These are phyloP conservation scores for Coemansia sp. DNA, from an alignment of 192 early-diverging fungal genomes.

Conservation along the genomic window DNA sequence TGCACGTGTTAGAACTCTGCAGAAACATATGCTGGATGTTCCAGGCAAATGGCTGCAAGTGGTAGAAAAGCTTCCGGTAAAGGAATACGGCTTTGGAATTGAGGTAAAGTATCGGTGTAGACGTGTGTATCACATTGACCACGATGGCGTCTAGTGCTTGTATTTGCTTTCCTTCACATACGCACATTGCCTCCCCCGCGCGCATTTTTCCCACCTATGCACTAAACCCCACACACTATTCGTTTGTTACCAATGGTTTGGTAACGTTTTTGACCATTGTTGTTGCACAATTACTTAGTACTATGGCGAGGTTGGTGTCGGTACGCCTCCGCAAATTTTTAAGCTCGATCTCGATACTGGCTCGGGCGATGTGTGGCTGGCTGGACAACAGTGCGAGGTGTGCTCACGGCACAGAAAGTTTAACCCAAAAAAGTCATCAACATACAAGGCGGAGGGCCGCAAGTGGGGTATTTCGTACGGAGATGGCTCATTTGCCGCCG, in stretches of 20 bases:
- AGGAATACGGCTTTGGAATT: constrained; percentile 50
- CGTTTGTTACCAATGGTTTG: neutral
- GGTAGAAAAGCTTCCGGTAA: constrained; percentile 41
- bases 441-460: constrained; percentile 57
- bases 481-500: constrained; percentile 58
- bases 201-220: neutral
- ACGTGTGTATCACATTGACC: no score
- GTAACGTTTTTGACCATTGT: no score
- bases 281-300: no score
- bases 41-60: constrained; percentile 49
- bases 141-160: no score
- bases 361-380: constrained; percentile 68
- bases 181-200: neutral
- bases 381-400: constrained; percentile 47
- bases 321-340: constrained; percentile 65
- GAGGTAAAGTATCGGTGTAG: constrained; percentile 30
- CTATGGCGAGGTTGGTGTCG: constrained; percentile 63
- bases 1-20: constrained; percentile 24
- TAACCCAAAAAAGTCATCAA: constrained; percentile 53
- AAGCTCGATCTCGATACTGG: constrained; percentile 73
- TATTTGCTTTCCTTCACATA: neutral
- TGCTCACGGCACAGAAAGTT: constrained; percentile 53
- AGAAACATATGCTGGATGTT: constrained; percentile 44
- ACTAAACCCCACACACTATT: no score
- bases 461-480: constrained; percentile 64